Percentiles rank a stretch among this genome's conserved stretches.
phyloP scores from a whole-genome alignment of 495 filamentous ascomycete genomes.

The Penicillium pancosmium region DNA sequence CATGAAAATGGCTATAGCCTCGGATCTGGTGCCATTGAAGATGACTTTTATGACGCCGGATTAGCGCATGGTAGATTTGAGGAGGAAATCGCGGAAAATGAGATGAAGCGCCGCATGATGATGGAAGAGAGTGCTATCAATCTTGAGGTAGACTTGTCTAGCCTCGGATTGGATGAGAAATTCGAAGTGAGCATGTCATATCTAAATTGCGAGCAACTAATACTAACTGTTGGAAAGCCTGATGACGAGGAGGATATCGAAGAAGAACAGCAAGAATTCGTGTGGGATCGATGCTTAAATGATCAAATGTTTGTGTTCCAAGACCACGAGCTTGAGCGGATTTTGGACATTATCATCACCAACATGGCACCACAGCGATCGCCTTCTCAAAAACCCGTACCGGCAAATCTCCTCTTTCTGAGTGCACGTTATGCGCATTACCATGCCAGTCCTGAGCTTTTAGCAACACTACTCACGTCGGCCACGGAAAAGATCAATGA shows the following conservation, averaged over 20 bases:
- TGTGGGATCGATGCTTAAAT: slow-evolving; percentile 94
- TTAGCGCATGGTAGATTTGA: slow-evolving; percentile 94
- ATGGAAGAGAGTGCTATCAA: slow-evolving; percentile 99
- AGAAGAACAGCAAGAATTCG: slow-evolving; percentile 89
- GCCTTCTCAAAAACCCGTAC: slow-evolving; percentile 94
- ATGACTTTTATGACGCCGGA: slow-evolving; percentile 94
- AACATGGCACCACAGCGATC: slow-evolving; percentile 97
- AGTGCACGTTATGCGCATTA: slow-evolving; percentile 97
- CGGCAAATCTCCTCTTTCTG: slow-evolving; percentile 94
- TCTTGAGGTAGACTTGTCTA: slow-evolving; percentile 94
- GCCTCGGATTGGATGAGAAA: slow-evolving; percentile 93
- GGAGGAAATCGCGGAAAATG: slow-evolving; percentile 95
- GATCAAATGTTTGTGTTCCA: slow-evolving; percentile 99
- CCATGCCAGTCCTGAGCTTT: slow-evolving; percentile 83
- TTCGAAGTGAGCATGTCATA: slow-evolving; percentile 68
- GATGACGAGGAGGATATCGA: slow-evolving; percentile 75
- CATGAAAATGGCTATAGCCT: slow-evolving; percentile 92
- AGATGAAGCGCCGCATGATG: slow-evolving; percentile 97
- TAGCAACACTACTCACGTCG: slow-evolving; percentile 76
- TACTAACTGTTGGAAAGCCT: slow-evolving; percentile 50
- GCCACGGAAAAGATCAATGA: slow-evolving; percentile 97
- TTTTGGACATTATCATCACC: slow-evolving; percentile 94
- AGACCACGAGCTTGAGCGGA: slow-evolving; percentile 84
- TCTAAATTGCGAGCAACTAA: not conserved
- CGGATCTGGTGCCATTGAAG: slow-evolving; percentile 80